These are phyloP conservation scores for Bolboschoenoplectus hybrid DNA, from an alignment of 202 grass and related monocot species.

Conservation along the genomic window DNA sequence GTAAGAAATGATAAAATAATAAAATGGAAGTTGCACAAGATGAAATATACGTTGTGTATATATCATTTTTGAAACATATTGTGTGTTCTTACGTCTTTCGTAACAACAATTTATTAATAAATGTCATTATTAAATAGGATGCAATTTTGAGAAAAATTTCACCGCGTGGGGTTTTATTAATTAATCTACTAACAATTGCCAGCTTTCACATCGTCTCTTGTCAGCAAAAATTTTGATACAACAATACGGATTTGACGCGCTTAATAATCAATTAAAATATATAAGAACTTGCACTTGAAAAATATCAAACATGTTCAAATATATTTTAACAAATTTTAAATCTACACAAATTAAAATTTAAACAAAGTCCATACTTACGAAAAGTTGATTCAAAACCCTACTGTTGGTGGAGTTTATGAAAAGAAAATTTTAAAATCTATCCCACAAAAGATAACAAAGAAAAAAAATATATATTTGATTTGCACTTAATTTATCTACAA, in stretches of 20 bases:
- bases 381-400: too few species aligned
- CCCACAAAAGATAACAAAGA: too few species aligned
- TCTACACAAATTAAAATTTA: too few species aligned
- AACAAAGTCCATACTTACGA: too few species aligned
- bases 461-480: too few species aligned
- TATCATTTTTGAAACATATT: background rate
- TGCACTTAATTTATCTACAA: too few species aligned
- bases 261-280: background rate
- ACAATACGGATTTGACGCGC: background rate
- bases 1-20: background rate
- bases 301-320: too few species aligned
- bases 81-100: background rate
- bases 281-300: too few species aligned
- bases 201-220: background rate
- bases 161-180: background rate
- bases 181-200: background rate
- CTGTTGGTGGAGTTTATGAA: too few species aligned
- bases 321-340: too few species aligned
- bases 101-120: conserved; percentile 9
- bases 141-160: background rate
- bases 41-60: background rate
- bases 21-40: background rate
- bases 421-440: too few species aligned
- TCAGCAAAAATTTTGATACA: background rate
- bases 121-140: background rate